A percentile compares a stretch with the other conserved stretches of the same genome.
These are phyloP conservation scores for Stephanodiscus minutulus DNA, from an alignment of 108 stramenopile species.

Conservation along the genomic window DNA sequence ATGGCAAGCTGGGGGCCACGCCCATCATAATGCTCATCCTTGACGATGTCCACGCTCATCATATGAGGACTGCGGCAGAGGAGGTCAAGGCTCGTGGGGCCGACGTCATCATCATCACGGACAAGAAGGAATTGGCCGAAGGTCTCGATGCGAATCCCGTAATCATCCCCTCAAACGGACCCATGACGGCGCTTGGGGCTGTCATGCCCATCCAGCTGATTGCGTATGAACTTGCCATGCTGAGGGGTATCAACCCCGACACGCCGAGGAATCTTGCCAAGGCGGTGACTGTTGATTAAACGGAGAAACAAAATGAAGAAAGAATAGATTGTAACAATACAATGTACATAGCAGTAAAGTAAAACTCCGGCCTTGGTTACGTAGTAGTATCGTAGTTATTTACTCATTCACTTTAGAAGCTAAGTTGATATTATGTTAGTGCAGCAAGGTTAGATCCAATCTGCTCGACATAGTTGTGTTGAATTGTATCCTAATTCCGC, in stretches of 20 bases:
- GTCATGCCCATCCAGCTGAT: conserved; percentile 96
- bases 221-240: conserved; percentile 96
- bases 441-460: too few species aligned
- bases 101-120: conserved; percentile 80
- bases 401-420: too few species aligned
- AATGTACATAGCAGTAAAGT: background rate
- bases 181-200: conserved; percentile 94
- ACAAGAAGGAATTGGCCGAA: conserved; percentile 84
- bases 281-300: conserved; percentile 98
- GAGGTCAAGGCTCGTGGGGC: conserved; percentile 98
- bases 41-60: conserved; percentile 96
- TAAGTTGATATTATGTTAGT: too few species aligned
- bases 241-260: conserved; percentile 98
- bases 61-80: conserved; percentile 93
- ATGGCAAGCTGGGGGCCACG: conserved; percentile 94
- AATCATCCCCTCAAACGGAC: conserved; percentile 95
- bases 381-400: too few species aligned
- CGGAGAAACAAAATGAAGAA: background rate
- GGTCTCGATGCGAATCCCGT: conserved; percentile 90
- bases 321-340: conserved; percentile 4
- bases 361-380: too few species aligned
- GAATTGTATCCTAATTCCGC: too few species aligned
- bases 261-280: conserved; percentile 99
- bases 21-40: conserved; percentile 98
- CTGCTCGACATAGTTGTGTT: too few species aligned